phyloP scores from a whole-genome alignment of 2,329 filamentous ascomycete species.

The Claviceps cyperi region DNA sequence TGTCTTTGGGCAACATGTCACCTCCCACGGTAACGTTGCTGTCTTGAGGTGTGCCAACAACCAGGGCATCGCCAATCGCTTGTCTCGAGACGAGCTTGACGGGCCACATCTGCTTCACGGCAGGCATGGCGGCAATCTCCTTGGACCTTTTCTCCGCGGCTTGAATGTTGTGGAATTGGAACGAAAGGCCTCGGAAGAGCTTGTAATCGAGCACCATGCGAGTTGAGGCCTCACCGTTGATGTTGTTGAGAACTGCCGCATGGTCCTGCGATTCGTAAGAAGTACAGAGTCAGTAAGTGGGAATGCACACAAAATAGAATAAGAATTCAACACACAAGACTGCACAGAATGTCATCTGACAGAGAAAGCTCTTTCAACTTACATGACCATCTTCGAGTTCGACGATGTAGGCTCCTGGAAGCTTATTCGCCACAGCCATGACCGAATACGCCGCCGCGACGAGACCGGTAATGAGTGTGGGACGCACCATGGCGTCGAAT shows the following conservation, averaged over 20 bases:
- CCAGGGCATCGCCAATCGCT: constrained; percentile 30
- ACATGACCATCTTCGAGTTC: constrained; percentile 37
- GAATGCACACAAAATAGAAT: too few species aligned
- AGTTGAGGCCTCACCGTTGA: constrained; percentile 18
- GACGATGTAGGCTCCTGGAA: constrained; percentile 37
- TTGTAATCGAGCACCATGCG: constrained; percentile 34
- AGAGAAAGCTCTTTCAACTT: constrained; percentile 3
- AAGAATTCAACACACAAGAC: background rate
- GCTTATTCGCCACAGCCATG: constrained; percentile 15
- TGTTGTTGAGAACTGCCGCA: background rate
- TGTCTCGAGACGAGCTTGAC: constrained; percentile 26
- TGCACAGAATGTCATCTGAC: background rate
- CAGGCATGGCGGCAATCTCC: constrained; percentile 25
- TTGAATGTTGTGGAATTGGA: constrained; percentile 34
- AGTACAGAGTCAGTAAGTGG: too few species aligned
- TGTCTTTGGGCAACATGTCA: constrained; percentile 13
- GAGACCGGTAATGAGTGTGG: constrained; percentile 6
- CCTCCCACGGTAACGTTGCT: constrained; percentile 8
- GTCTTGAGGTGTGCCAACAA: constrained; percentile 14
- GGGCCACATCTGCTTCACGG: constrained; percentile 36
- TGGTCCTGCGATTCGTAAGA: constrained; percentile 1
- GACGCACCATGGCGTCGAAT: constrained; percentile 6
- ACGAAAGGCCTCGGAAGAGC: constrained; percentile 39
- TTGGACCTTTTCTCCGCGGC: constrained; percentile 27
- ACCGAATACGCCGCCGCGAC: constrained; percentile 14